A percentile compares a stretch with the other conserved stretches of the same genome.
phyloP scores from a whole-genome alignment of 306 rosid genomes.

The Medicago lupulina region DNA sequence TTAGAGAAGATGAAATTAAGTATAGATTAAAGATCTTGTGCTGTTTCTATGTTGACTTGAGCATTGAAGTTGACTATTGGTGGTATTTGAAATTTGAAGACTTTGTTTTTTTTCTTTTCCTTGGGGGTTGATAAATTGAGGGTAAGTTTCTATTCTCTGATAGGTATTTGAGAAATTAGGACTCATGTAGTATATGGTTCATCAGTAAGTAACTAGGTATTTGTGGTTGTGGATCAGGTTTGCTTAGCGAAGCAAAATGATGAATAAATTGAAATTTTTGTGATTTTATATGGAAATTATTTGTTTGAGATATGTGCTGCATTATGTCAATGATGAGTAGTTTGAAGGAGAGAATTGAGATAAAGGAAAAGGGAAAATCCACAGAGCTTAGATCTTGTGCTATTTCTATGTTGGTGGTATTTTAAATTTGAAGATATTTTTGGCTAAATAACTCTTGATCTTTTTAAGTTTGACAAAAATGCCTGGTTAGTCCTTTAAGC shows the following conservation, averaged over 20 bases:
- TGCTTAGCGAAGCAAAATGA: background rate
- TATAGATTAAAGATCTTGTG: background rate
- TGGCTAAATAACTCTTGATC: too few relatives aligned
- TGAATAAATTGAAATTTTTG: background rate
- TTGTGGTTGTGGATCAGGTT: conserved; percentile 32
- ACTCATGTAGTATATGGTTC: background rate
- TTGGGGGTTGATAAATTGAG: background rate
- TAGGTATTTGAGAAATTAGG: background rate
- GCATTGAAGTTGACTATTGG: conserved; percentile 32
- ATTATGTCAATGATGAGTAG: background rate
- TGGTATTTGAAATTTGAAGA: conserved; percentile 33
- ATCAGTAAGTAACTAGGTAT: conserved; percentile 3
- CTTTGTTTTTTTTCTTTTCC: background rate
- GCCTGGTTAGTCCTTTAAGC: too few relatives aligned
- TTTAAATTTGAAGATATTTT: conserved; percentile 21
- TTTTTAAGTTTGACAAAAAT: too few relatives aligned
- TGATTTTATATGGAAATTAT: background rate
- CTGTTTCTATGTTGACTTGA: background rate
- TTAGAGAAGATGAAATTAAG: background rate
- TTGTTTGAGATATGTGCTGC: conserved; percentile 36
- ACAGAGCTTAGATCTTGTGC: background rate
- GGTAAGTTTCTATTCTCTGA: conserved; percentile 10
- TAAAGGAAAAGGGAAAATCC: conserved; percentile 3
- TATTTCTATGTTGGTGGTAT: conserved; percentile 14
- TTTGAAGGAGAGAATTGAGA: conserved; percentile 23